phyloP scores from a whole-genome alignment of 2,329 filamentous ascomycete genomes.

The Pestalotiopsis sp. region DNA sequence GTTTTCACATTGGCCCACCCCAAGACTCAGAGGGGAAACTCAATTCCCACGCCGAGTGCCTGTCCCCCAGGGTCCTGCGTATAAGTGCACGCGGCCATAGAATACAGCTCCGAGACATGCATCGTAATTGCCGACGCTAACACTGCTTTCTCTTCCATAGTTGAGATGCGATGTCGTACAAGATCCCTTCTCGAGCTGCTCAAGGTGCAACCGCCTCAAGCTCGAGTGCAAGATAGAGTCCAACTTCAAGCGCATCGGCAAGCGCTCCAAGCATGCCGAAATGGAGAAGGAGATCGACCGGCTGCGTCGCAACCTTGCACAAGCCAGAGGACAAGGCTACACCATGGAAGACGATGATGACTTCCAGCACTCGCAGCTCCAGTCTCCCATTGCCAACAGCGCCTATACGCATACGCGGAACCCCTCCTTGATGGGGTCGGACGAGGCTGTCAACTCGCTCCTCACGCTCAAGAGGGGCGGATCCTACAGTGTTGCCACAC shows the following conservation, averaged over 20 bases:
- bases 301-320: conserved; percentile 62
- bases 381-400: conserved; percentile 62
- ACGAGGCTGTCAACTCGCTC: conserved; percentile 69
- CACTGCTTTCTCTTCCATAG: conserved; percentile 41
- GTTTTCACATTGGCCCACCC: not conserved
- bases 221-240: conserved; percentile 85
- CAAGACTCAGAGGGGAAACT: not conserved
- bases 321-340: conserved; percentile 63
- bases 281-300: conserved; percentile 83
- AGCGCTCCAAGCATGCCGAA: conserved; percentile 81
- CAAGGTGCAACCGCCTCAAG: conserved; percentile 77
- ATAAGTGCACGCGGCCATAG: conserved; percentile 3
- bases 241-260: conserved; percentile 84
- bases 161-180: conserved; percentile 83
- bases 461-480: conserved; percentile 68
- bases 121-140: not conserved
- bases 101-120: conserved; percentile 12
- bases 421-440: conserved; percentile 67
- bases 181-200: conserved; percentile 78
- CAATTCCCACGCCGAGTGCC: not conserved
- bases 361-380: conserved; percentile 54
- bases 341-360: conserved; percentile 57
- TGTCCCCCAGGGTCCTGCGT: not conserved
- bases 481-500: conserved; percentile 59
- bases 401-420: conserved; percentile 63